Conservation (phyloP, 768 basidiomycete species). For the Pleurotus eryngii region DNA sequence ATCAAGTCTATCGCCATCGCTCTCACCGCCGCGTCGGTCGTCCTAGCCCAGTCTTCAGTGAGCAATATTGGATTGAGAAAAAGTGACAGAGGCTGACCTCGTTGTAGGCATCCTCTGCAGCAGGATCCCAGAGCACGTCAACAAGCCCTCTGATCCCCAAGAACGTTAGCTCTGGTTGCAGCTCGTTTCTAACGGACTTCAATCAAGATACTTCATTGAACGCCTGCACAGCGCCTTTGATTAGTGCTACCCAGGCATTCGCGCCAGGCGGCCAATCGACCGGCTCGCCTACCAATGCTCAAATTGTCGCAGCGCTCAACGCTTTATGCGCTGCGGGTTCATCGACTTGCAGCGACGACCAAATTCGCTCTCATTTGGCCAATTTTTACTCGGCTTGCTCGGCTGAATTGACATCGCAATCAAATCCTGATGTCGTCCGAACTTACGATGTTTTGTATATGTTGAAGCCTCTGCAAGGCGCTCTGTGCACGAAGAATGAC, state of each 20-base stretch:
- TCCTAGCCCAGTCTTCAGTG: constrained; percentile 48
- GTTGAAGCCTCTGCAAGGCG: constrained; percentile 57
- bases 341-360: constrained; percentile 51
- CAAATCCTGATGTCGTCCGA: constrained; percentile 47
- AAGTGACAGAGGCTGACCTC: not conserved
- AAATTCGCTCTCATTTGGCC: constrained; percentile 60
- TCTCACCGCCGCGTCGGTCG: constrained; percentile 48
- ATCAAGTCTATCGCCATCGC: constrained; percentile 53
- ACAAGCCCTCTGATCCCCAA: constrained; percentile 63
- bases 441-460: constrained; percentile 82
- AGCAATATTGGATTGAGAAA: constrained; percentile 6
- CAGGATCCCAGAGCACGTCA: constrained; percentile 24
- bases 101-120: constrained; percentile 18
- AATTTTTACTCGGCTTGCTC: constrained; percentile 71
- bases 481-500: constrained; percentile 78
- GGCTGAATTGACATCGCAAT: constrained; percentile 57
- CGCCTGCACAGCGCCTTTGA: constrained; percentile 62
- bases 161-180: constrained; percentile 54
- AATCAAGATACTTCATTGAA: constrained; percentile 57
- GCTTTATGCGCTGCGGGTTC: constrained; percentile 50
- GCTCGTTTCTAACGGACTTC: constrained; percentile 54
- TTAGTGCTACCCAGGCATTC: constrained; percentile 55
- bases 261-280: constrained; percentile 42
- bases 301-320: constrained; percentile 50
- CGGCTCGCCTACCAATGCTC: constrained; percentile 33